phyloP scores from a whole-genome alignment of 2,329 filamentous ascomycete genomes.

The Xylariaceae sp. region DNA sequence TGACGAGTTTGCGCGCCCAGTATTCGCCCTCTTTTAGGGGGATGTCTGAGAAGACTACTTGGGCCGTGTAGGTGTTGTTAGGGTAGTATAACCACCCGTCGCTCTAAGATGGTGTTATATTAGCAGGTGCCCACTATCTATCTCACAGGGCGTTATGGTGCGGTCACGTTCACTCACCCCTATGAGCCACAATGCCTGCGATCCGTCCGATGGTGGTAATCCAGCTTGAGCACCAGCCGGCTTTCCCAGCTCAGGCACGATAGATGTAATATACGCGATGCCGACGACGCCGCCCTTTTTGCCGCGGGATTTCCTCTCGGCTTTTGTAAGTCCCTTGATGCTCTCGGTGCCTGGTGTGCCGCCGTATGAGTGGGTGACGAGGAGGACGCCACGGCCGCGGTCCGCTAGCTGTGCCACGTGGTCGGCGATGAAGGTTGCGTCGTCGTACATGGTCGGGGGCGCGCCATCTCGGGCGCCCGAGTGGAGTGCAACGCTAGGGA shows the following conservation, averaged over 20 bases:
- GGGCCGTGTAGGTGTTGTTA: constrained; percentile 13
- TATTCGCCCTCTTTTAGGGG: constrained; percentile 23
- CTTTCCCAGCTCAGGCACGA: constrained; percentile 25
- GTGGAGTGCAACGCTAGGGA: constrained; percentile 14
- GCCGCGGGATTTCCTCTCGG: constrained; percentile 32
- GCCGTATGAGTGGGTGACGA: constrained; percentile 29
- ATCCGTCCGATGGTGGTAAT: constrained; percentile 3
- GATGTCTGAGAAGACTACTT: constrained; percentile 25
- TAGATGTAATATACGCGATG: constrained; percentile 31
- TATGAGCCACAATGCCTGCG: neutral
- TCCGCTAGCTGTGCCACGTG: constrained; percentile 36
- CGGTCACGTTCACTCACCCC: no score
- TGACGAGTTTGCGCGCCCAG: constrained; percentile 5
- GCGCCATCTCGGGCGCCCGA: constrained; percentile 4
- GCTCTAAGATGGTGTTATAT: constrained; percentile 16
- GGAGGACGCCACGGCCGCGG: constrained; percentile 23
- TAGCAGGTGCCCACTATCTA: no score
- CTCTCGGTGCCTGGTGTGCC: constrained; percentile 30
- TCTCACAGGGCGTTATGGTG: no score
- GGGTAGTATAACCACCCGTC: constrained; percentile 27
- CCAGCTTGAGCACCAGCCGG: constrained; percentile 15
- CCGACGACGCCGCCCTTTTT: constrained; percentile 38
- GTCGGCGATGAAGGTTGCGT: constrained; percentile 34
- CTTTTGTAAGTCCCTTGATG: constrained; percentile 33
- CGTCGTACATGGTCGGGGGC: constrained; percentile 32